Percentiles rank a stretch among this genome's conserved stretches.
Evolutionary conservation across 768 basidiomycete genomes (phyloP).

Genomic region (Collybiopsis confluens): DNA sequence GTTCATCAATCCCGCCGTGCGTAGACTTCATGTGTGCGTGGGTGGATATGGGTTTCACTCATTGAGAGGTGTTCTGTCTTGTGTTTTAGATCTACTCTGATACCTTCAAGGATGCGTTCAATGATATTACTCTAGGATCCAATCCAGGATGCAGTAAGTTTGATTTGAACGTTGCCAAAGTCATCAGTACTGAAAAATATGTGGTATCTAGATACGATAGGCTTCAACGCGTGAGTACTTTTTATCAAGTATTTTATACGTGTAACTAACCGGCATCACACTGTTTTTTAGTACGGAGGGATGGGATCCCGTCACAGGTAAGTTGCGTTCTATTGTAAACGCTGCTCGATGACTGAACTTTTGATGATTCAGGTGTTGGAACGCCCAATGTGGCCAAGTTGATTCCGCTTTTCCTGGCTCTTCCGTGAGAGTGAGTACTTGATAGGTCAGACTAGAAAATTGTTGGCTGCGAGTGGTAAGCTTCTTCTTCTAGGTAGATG

Average conservation of each 20-base stretch:
- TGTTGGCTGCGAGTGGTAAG: too few species aligned
- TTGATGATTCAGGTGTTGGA: slow-evolving; percentile 25
- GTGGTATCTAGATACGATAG: slow-evolving; percentile 20
- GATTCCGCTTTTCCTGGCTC: slow-evolving; percentile 26
- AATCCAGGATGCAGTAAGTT: slow-evolving; percentile 36
- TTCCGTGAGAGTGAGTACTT: slow-evolving; percentile 32
- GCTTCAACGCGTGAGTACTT: neutral
- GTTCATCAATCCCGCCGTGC: slow-evolving; percentile 44
- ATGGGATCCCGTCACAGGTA: slow-evolving; percentile 40
- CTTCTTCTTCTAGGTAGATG: too few species aligned
- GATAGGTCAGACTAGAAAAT: too few species aligned
- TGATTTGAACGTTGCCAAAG: neutral
- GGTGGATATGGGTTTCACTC: too few species aligned
- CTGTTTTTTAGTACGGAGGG: slow-evolving; percentile 25
- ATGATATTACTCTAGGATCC: slow-evolving; percentile 36
- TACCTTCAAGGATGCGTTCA: slow-evolving; percentile 28
- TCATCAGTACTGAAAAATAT: neutral
- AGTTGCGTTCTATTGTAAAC: neutral
- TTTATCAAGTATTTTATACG: neutral
- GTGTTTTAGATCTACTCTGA: slow-evolving; percentile 31
- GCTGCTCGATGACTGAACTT: neutral
- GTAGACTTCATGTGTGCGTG: slow-evolving; percentile 10
- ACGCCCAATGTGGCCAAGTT: slow-evolving; percentile 32
- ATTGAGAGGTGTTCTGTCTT: too few species aligned
- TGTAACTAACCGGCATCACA: neutral